These are phyloP conservation scores for Botryotinia narcissicola DNA, from an alignment of 2,329 filamentous ascomycete species.

Conservation along the genomic window DNA sequence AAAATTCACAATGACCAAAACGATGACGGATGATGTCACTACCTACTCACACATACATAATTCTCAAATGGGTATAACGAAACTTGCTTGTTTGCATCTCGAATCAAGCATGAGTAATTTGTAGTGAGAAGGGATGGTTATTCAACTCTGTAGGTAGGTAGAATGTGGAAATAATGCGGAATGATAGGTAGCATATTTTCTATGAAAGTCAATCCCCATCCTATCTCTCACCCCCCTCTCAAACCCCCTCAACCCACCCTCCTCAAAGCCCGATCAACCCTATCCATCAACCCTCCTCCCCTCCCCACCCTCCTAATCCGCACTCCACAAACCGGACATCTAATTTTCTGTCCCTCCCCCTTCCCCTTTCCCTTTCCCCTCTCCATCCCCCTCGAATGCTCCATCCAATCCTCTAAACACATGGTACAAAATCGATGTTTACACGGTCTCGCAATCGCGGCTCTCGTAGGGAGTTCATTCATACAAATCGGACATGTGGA, in stretches of 20 bases:
- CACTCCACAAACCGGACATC: not conserved
- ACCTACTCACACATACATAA: too few species aligned
- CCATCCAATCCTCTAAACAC: not conserved
- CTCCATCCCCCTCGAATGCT: not conserved
- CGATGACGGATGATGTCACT: too few species aligned
- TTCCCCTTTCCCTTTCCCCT: not conserved
- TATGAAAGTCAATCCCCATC: too few species aligned
- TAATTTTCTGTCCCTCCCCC: not conserved
- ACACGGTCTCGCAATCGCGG: not conserved
- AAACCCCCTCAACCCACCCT: not conserved
- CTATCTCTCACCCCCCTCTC: not conserved
- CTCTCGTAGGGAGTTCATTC: not conserved
- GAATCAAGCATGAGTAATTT: too few species aligned
- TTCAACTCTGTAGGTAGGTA: too few species aligned
- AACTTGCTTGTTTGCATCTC: too few species aligned
- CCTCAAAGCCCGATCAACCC: not conserved
- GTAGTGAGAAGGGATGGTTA: too few species aligned
- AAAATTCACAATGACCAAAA: too few species aligned
- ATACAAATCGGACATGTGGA: not conserved
- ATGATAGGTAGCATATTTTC: too few species aligned
- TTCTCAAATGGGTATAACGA: too few species aligned
- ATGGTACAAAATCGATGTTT: not conserved
- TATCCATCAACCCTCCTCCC: too few species aligned
- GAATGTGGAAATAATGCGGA: too few species aligned
- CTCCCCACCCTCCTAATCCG: not conserved